These are phyloP conservation scores for Telopea speciosissima DNA, from an alignment of 177 flowering plant genomes.

Conservation along the genomic window DNA sequence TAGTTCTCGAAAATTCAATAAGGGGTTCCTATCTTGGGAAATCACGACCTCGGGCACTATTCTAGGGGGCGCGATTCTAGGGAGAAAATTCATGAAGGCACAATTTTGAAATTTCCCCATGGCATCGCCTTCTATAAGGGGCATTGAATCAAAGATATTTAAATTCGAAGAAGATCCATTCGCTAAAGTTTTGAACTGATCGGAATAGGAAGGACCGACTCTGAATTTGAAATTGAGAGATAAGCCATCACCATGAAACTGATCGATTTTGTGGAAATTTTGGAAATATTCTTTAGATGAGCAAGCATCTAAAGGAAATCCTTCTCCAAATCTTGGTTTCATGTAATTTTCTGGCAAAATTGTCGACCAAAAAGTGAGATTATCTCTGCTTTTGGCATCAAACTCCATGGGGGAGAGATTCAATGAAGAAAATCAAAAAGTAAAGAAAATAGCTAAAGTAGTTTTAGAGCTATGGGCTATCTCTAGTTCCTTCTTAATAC, in stretches of 20 bases:
- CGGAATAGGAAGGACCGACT: constrained; percentile 16
- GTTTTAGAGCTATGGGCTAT: no score
- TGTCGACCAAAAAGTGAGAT: constrained; percentile 11
- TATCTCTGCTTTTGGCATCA: constrained; percentile 14
- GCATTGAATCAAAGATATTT: constrained; percentile 27
- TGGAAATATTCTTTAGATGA: constrained; percentile 25
- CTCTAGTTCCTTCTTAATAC: no score
- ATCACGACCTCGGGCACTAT: neutral
- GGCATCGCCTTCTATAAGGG: constrained; percentile 24
- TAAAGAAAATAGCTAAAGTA: no score
- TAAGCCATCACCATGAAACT: constrained; percentile 23
- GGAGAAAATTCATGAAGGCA: constrained; percentile 16
- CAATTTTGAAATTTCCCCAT: constrained; percentile 26
- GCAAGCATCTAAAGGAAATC: constrained; percentile 19
- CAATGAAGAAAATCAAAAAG: no score
- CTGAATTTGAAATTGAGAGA: constrained; percentile 24
- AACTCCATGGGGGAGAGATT: constrained; percentile 43
- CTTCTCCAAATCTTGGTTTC: constrained; percentile 29
- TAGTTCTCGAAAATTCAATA: constrained; percentile 13
- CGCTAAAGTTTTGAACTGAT: constrained; percentile 25
- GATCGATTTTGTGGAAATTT: constrained; percentile 35
- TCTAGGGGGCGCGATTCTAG: neutral
- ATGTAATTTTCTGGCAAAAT: constrained; percentile 21
- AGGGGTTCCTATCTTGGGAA: constrained; percentile 5
- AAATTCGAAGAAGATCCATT: constrained; percentile 16